Base-by-base conservation (phyloP, 257 asterid genomes). In the Cinchona pubescens region DNA sequence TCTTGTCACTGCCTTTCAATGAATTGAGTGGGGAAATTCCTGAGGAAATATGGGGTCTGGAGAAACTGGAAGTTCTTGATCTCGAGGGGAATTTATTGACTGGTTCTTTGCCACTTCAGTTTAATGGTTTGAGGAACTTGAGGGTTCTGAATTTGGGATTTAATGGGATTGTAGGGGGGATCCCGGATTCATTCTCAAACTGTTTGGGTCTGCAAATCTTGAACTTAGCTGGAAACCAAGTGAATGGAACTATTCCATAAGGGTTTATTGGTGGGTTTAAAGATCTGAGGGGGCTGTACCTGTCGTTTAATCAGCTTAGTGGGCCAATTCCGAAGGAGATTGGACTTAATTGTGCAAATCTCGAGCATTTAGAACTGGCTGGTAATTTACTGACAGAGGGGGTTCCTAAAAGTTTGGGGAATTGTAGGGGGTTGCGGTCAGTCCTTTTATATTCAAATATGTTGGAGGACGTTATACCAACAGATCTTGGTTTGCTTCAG, bases 21-120 rank as follows among this genome's bases (percentile, higher is more conserved):
- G 95, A 88, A 71, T 80, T 94, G 60, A 79, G 85, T 73, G 99
- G 96, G 70, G 96, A 78, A 60, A 89, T 94, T 70, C 97, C 96
- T 46, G 64, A 15, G 37, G 92, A 83, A 51, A 71, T 94, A 61
- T 94, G 96, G 96, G 88, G 82, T 27, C 86, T 92, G 97, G 96
- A 88, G 45, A 92, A 90, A 51, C 93, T 94, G 35, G 97, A 94
- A 81, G 96, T 94, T 77, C 90, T 92, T 83, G 97, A 94, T 82
- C 97, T 94, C 7, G 98, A 94, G 64, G 99, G 97, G 80, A 94
- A 94, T 83, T 83, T 49, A 53, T 40, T 94, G 53, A 79, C 88
- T 5, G 96, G 96, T 53, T 66, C 79, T 38, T 83, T 94, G 79
- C 98, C 96, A 6, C 58, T 69, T 60, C 76, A 35, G 65, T 85